Evolutionary conservation across 2,329 filamentous ascomycete species (phyloP).

Genomic region (Ophiostoma fasciatum): DNA sequence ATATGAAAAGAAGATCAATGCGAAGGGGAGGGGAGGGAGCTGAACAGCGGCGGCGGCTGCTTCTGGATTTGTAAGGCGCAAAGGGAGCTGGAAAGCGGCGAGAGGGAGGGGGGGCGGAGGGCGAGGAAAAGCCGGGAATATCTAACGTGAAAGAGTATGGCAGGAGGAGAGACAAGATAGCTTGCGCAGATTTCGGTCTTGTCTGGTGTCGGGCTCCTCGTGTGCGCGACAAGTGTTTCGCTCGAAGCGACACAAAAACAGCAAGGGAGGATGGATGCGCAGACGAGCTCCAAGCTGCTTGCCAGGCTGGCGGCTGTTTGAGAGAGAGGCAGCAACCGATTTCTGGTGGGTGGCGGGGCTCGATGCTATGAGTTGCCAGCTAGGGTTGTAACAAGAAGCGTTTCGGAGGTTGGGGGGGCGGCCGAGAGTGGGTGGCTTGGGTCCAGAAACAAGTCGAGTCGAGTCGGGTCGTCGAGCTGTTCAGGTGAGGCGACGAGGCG

Average conservation of each 20-base stretch:
- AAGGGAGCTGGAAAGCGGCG: background rate
- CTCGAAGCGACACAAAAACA: constrained; percentile 9
- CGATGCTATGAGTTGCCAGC: too few species aligned
- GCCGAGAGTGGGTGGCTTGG: constrained; percentile 7
- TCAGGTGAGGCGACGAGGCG: too few species aligned
- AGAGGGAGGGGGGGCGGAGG: background rate
- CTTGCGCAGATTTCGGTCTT: constrained; percentile 2
- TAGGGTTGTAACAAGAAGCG: constrained; percentile 28
- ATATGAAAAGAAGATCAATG: background rate
- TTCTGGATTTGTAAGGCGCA: too few species aligned
- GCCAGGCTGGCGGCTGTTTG: background rate
- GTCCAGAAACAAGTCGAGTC: background rate
- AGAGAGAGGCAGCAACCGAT: too few species aligned
- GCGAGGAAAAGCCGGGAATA: background rate
- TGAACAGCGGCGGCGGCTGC: too few species aligned
- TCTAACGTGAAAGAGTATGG: too few species aligned
- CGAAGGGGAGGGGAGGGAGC: background rate
- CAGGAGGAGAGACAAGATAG: background rate
- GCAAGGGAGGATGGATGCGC: constrained; percentile 5
- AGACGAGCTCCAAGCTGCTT: constrained; percentile 23
- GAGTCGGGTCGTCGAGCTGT: too few species aligned
- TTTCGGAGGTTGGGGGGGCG: constrained; percentile 24
- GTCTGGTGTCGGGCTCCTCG: constrained; percentile 1
- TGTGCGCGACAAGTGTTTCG: too few species aligned
- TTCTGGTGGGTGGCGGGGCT: too few species aligned